These are phyloP conservation scores for Glarea lozoyensis DNA, from an alignment of 495 filamentous ascomycete genomes.

Conservation along the genomic window DNA sequence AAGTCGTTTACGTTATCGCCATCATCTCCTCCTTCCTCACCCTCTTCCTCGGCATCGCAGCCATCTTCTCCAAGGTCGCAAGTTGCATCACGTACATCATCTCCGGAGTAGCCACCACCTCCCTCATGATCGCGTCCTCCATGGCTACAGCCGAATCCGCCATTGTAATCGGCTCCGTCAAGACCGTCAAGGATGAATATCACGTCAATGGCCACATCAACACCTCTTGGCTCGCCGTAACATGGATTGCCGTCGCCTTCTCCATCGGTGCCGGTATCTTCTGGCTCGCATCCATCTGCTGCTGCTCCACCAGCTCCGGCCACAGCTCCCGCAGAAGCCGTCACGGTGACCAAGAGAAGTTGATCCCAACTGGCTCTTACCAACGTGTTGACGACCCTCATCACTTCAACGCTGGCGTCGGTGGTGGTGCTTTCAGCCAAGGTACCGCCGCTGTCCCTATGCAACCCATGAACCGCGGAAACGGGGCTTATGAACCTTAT, in stretches of 20 bases:
- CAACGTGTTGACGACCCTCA: conserved; percentile 32
- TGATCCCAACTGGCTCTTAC: conserved; percentile 32
- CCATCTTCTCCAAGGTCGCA: conserved; percentile 39
- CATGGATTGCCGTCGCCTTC: conserved; percentile 77
- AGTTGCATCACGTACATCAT: conserved; percentile 41
- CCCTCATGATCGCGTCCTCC: conserved; percentile 49
- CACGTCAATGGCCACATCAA: conserved; percentile 55
- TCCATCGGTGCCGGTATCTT: conserved; percentile 64
- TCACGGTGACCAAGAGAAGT: conserved; percentile 36
- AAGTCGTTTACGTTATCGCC: conserved; percentile 40
- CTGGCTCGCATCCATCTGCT: conserved; percentile 88
- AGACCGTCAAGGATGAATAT: conserved; percentile 54
- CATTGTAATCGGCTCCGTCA: conserved; percentile 60
- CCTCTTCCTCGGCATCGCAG: conserved; percentile 70
- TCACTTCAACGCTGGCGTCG: conserved; percentile 11
- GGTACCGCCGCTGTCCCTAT: conserved; percentile 19
- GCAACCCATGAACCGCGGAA: conserved; percentile 21
- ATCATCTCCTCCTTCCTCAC: conserved; percentile 61
- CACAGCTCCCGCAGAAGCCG: conserved; percentile 8
- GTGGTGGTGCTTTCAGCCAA: conserved; percentile 24
- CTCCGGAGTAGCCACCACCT: conserved; percentile 44
- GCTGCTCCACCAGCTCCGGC: conserved; percentile 48
- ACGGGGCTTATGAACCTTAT: conserved; percentile 47
- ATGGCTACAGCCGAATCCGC: conserved; percentile 52
- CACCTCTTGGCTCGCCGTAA: conserved; percentile 53